Evolutionary conservation across 1,139 yeast genomes (phyloP).

Genomic region (Pichia sp.): DNA sequence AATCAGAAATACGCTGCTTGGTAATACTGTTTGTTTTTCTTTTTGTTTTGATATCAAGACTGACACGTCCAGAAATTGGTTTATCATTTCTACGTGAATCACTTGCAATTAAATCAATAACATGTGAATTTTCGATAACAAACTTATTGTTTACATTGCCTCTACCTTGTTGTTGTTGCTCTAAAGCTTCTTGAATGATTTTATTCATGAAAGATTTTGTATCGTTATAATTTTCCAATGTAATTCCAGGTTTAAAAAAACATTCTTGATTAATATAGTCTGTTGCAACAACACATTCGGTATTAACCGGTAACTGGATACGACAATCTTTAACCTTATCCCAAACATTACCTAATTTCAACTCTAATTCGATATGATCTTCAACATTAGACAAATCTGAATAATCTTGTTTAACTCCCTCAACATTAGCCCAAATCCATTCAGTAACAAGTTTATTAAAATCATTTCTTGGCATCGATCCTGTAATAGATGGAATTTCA

Average conservation of each 20-base stretch:
- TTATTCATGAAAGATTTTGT: constrained; percentile 48
- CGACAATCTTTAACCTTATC: constrained; percentile 62
- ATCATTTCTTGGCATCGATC: constrained; percentile 76
- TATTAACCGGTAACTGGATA: constrained; percentile 62
- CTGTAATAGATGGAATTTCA: constrained; percentile 54
- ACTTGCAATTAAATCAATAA: constrained; percentile 28
- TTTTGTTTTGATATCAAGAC: constrained; percentile 62
- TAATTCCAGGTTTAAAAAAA: constrained; percentile 64
- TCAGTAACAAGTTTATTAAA: constrained; percentile 76
- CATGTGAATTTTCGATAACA: constrained; percentile 30
- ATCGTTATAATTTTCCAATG: constrained; percentile 59
- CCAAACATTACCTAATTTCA: constrained; percentile 73
- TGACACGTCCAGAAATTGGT: constrained; percentile 57
- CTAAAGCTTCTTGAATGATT: constrained; percentile 34
- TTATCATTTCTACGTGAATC: constrained; percentile 39
- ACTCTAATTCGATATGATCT: constrained; percentile 67
- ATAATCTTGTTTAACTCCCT: constrained; percentile 44
- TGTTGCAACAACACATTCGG: constrained; percentile 64
- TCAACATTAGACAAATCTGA: constrained; percentile 32
- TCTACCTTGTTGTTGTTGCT: constrained; percentile 15
- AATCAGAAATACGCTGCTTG: constrained; percentile 65
- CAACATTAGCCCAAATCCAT: constrained; percentile 81
- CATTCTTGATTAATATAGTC: constrained; percentile 49
- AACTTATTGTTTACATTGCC: constrained; percentile 27
- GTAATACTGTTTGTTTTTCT: constrained; percentile 62